These are phyloP conservation scores for Stachybotrys chlorohalonatus DNA, from an alignment of 2,329 filamentous ascomycete genomes.

Conservation along the genomic window DNA sequence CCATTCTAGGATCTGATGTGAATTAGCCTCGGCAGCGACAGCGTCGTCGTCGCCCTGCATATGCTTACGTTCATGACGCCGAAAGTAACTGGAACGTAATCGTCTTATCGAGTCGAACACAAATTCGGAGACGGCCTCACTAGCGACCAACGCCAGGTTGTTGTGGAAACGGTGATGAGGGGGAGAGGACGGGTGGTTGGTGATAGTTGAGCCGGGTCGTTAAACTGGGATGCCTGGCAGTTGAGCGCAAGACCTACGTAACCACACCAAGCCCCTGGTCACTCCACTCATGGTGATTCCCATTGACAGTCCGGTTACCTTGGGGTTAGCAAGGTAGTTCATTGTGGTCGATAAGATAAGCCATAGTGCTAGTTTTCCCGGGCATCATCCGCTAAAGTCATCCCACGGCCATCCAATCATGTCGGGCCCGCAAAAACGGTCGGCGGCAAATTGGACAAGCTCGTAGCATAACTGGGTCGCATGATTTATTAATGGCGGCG, in stretches of 20 bases:
- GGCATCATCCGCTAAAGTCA: constrained; percentile 9
- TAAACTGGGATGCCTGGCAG: not conserved
- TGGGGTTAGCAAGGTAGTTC: too few relatives aligned
- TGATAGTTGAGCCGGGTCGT: not conserved
- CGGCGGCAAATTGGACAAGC: constrained; percentile 18
- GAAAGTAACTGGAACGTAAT: not conserved
- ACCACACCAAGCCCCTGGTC: not conserved
- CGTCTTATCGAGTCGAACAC: not conserved
- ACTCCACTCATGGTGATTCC: not conserved
- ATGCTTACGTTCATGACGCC: constrained; percentile 47
- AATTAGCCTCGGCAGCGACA: constrained; percentile 9
- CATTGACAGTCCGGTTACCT: not conserved
- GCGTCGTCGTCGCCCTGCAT: constrained; percentile 2
- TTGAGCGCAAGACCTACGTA: constrained; percentile 1
- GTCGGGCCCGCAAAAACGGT: constrained; percentile 9
- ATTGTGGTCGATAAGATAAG: constrained; percentile 15
- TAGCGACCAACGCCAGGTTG: too few relatives aligned
- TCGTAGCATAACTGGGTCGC: constrained; percentile 21
- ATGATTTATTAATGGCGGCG: constrained; percentile 8
- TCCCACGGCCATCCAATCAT: constrained; percentile 16
- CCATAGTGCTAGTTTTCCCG: constrained; percentile 9
- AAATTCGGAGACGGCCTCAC: too few relatives aligned
- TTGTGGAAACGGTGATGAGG: not conserved
- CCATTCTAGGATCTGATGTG: constrained; percentile 83
- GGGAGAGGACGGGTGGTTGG: not conserved